A percentile compares a stretch with the other conserved stretches of the same genome.
Conservation (phyloP, 768 basidiomycete species). For the Tulasnella sp. region DNA sequence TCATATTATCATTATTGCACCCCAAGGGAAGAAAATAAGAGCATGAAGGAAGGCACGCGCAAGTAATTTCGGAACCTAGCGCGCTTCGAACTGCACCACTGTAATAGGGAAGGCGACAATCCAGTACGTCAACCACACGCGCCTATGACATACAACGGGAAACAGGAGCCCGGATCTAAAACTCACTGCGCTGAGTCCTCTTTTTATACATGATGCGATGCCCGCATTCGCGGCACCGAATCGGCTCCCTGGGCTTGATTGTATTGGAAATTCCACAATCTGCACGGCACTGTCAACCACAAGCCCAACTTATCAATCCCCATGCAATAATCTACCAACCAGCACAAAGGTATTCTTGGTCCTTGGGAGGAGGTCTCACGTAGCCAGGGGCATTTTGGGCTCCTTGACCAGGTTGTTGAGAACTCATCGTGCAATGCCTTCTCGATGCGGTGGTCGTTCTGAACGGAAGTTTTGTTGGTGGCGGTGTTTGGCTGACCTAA, state of each 20-base stretch:
- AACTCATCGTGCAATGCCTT: constrained; percentile 17
- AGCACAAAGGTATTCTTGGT: constrained; percentile 83
- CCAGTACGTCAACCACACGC: background rate
- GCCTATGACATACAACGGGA: background rate
- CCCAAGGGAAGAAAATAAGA: background rate
- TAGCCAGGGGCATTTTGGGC: constrained; percentile 21
- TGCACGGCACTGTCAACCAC: constrained; percentile 28
- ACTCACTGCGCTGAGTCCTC: constrained; percentile 84
- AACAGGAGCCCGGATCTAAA: constrained; percentile 7
- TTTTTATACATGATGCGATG: constrained; percentile 99
- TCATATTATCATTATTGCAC: background rate
- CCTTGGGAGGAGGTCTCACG: constrained; percentile 37
- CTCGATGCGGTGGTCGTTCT: background rate
- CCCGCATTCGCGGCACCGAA: constrained; percentile 92
- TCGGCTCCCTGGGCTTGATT: constrained; percentile 84
- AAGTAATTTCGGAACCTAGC: constrained; percentile 34
- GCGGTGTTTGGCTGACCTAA: constrained; percentile 1
- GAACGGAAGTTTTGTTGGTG: background rate
- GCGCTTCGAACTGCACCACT: constrained; percentile 85
- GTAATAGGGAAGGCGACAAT: constrained; percentile 18
- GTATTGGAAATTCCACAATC: constrained; percentile 92
- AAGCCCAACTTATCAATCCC: background rate
- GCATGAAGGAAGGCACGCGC: background rate
- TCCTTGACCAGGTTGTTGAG: constrained; percentile 22
- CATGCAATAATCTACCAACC: constrained; percentile 39